Percentiles rank a stretch among this genome's conserved stretches.
These are phyloP conservation scores for Phyllosticta citrichinensis DNA, from an alignment of 2,329 filamentous ascomycete species.

Conservation along the genomic window DNA sequence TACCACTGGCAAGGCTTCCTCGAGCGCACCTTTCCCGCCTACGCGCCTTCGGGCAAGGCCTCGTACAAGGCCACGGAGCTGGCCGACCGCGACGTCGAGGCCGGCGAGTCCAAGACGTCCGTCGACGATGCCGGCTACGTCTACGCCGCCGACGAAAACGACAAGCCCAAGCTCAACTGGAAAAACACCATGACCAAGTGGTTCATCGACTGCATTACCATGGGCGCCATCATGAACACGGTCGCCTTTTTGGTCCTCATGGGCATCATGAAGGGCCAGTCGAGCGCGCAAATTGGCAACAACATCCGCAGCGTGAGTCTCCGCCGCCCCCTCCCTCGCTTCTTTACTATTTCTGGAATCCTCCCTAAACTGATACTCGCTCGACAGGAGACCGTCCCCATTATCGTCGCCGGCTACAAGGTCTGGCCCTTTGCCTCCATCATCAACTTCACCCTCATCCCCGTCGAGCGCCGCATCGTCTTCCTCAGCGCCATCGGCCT, in stretches of 20 bases:
- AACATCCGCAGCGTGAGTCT: conserved; percentile 31
- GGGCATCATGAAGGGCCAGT: conserved; percentile 38
- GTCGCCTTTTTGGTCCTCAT: conserved; percentile 53
- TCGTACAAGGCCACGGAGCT: conserved; percentile 19
- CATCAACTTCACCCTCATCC: conserved; percentile 60
- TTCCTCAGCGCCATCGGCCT: conserved; percentile 64
- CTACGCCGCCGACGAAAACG: conserved; percentile 16
- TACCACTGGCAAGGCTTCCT: conserved; percentile 77
- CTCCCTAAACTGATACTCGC: conserved; percentile 24
- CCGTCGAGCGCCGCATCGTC: conserved; percentile 58
- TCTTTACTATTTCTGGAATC: background rate
- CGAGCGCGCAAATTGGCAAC: conserved; percentile 19
- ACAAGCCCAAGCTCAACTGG: conserved; percentile 16
- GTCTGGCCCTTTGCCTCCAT: conserved; percentile 65
- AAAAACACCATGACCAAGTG: conserved; percentile 60
- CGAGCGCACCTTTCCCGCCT: conserved; percentile 62
- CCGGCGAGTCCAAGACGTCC: conserved; percentile 16
- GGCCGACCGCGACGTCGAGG: conserved; percentile 12
- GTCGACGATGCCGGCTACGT: conserved; percentile 9
- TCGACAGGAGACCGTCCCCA: conserved; percentile 21
- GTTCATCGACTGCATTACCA: conserved; percentile 53
- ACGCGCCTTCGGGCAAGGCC: conserved; percentile 18
- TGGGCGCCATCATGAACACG: conserved; percentile 57
- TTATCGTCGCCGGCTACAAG: conserved; percentile 53
- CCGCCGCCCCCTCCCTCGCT: background rate